Conservation (phyloP, 169 alveolate species). For the Cryptosporidium ubiquitum region DNA sequence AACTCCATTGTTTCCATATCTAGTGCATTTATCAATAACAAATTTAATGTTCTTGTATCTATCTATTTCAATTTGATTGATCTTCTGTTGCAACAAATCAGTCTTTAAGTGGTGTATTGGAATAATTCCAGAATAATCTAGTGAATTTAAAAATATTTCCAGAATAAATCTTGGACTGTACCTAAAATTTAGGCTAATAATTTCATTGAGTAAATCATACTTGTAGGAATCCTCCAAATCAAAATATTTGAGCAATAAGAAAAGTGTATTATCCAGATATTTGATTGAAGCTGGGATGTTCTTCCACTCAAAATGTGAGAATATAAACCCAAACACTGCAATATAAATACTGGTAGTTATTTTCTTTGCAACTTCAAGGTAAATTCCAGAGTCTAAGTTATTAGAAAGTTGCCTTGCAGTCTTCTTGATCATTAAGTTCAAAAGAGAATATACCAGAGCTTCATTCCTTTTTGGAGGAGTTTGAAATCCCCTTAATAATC, state of each 20-base stretch:
- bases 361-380: not conserved
- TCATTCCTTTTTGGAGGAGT: slow-evolving; percentile 42
- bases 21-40: slow-evolving; percentile 14
- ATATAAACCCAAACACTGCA: slow-evolving; percentile 33
- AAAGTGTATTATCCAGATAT: slow-evolving; percentile 10
- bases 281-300: slow-evolving; percentile 17
- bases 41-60: slow-evolving; percentile 4
- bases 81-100: slow-evolving; percentile 28
- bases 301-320: slow-evolving; percentile 60
- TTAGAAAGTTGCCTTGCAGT: not conserved
- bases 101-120: slow-evolving; percentile 42
- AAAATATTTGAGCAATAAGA: not conserved
- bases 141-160: slow-evolving; percentile 44
- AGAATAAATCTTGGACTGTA: slow-evolving; percentile 11
- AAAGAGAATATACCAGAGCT: slow-evolving; percentile 41
- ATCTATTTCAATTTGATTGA: slow-evolving; percentile 14
- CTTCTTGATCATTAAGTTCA: slow-evolving; percentile 20
- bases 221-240: slow-evolving; percentile 7
- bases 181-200: not conserved
- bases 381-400: not conserved
- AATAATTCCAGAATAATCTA: not conserved
- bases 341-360: slow-evolving; percentile 27
- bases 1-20: slow-evolving; percentile 6
- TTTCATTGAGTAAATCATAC: slow-evolving; percentile 23
- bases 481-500: slow-evolving; percentile 18